Conservation (phyloP, 805 yeast species). For the Starmerella bombicola region DNA sequence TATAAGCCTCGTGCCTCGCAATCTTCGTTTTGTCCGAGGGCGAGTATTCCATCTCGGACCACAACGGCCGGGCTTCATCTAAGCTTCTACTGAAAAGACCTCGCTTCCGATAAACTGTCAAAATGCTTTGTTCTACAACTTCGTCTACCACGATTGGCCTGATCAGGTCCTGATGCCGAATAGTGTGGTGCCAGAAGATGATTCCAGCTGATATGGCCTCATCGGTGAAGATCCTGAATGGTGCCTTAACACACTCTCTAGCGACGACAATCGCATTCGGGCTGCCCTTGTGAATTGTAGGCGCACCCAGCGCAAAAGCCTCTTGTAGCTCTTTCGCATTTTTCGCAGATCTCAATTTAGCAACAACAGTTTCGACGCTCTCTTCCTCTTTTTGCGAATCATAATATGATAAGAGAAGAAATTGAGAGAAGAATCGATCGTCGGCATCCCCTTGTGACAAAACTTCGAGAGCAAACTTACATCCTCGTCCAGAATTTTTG, state of each 20-base stretch:
- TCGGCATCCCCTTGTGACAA: conserved; percentile 36
- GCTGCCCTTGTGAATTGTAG: conserved; percentile 1
- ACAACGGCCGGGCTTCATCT: conserved; percentile 51
- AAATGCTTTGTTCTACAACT: conserved; percentile 56
- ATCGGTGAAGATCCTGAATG: conserved; percentile 55
- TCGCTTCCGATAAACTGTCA: conserved; percentile 41
- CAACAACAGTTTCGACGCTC: background rate
- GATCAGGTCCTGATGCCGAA: conserved; percentile 50
- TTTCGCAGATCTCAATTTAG: background rate
- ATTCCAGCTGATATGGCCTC: conserved; percentile 50
- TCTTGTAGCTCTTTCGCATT: conserved; percentile 4
- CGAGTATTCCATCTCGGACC: conserved; percentile 69
- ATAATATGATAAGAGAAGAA: conserved; percentile 10
- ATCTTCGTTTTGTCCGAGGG: conserved; percentile 62
- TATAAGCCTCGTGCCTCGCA: conserved; percentile 39
- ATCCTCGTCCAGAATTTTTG: conserved; percentile 45
- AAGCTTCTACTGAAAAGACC: conserved; percentile 53
- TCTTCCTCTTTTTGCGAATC: background rate
- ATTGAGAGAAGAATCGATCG: conserved; percentile 19
- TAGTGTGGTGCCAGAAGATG: conserved; percentile 68
- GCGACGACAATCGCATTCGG: conserved; percentile 16
- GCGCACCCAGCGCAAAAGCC: conserved; percentile 7
- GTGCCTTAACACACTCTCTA: conserved; percentile 34
- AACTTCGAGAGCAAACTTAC: conserved; percentile 78
- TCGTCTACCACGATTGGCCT: conserved; percentile 54